Conservation (phyloP, 2,329 filamentous ascomycete genomes). For the Aspergillus tamarii region DNA sequence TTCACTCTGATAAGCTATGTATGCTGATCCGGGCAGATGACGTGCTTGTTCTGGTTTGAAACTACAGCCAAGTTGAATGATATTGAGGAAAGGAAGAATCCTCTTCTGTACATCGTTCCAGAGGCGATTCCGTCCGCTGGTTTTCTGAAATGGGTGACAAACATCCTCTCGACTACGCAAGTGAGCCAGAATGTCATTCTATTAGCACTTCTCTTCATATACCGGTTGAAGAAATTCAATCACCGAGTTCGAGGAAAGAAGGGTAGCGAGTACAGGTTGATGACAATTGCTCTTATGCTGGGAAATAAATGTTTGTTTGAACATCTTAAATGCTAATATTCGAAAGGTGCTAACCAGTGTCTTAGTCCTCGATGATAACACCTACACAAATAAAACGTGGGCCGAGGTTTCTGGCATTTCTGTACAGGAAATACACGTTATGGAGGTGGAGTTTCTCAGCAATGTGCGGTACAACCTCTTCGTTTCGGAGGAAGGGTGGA, state of each 20-base stretch:
- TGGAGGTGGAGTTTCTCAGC: conserved; percentile 99
- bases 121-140: conserved; percentile 77
- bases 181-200: conserved; percentile 95
- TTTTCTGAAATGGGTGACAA: conserved; percentile 93
- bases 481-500: conserved; percentile 84
- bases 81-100: conserved; percentile 63
- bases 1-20: neutral
- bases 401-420: conserved; percentile 94
- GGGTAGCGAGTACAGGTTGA: conserved; percentile 88
- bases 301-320: conserved; percentile 80
- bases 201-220: conserved; percentile 87
- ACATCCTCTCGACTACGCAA: conserved; percentile 88
- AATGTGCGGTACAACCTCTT: conserved; percentile 96
- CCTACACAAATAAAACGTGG: conserved; percentile 99
- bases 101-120: conserved; percentile 61
- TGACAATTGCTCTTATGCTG: conserved; percentile 95
- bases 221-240: conserved; percentile 87
- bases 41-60: conserved; percentile 98
- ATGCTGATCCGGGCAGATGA: conserved; percentile 64
- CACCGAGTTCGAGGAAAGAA: conserved; percentile 85
- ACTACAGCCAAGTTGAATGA: conserved; percentile 75
- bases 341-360: conserved; percentile 25
- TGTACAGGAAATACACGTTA: conserved; percentile 94
- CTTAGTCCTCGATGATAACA: conserved; percentile 91
- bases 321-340: neutral